phyloP scores from a whole-genome alignment of 202 grass and related monocot species.

The Hordeum pubiflorum region DNA sequence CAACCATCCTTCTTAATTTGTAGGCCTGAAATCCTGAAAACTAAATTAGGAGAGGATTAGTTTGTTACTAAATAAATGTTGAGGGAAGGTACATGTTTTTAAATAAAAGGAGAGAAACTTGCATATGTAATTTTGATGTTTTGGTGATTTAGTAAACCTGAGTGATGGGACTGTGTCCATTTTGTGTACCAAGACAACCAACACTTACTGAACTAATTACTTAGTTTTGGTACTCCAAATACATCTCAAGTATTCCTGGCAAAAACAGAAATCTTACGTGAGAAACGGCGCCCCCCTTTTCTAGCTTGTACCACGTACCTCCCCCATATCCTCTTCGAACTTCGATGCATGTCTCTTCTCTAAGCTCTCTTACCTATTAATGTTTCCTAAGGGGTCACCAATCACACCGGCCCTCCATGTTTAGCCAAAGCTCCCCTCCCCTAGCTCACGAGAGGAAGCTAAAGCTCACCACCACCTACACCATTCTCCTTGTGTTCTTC shows the following conservation, averaged over 20 bases:
- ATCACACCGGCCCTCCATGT: constrained; percentile 25
- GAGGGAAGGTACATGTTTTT: neutral
- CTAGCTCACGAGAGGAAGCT: constrained; percentile 18
- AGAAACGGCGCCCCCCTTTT: neutral
- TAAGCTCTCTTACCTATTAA: constrained; percentile 18
- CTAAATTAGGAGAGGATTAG: neutral
- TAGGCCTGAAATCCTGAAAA: neutral
- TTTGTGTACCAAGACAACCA: no score
- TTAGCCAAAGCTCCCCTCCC: constrained; percentile 10
- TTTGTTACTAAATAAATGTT: neutral
- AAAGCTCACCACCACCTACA: constrained; percentile 34
- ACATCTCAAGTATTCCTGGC: neutral
- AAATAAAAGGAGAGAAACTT: no score
- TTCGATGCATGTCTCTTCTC: neutral
- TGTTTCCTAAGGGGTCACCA: constrained; percentile 26
- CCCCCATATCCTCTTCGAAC: neutral
- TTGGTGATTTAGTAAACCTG: no score
- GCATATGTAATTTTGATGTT: no score
- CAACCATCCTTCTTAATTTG: neutral
- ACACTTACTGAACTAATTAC: no score
- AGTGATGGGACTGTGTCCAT: no score
- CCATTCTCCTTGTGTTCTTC: constrained; percentile 36
- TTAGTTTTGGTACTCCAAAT: neutral
- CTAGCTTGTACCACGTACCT: neutral
- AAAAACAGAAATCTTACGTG: neutral